Base-by-base conservation (phyloP, 139 green algal species). In the Chlorella vulgaris region DNA sequence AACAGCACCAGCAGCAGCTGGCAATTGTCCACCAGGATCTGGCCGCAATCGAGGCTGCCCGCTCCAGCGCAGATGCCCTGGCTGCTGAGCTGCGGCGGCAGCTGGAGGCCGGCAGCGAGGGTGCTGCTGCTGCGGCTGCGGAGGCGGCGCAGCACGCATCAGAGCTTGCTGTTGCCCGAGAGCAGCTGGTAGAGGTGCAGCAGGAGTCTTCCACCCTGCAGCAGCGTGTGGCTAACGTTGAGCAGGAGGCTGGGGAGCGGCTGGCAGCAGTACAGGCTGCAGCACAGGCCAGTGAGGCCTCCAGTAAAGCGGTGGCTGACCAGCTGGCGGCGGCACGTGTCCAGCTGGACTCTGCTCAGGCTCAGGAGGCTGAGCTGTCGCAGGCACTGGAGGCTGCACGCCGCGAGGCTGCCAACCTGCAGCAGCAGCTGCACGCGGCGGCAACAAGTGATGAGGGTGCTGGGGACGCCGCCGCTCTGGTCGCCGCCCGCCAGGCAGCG, bases 361-460 rank as follows among this genome's bases (percentile, higher is more conserved):
- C 7, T 4, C 42, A 28, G 40, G 38, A n/a, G 21, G 53, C 36
- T 10, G 62, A 82, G 76, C 36, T 82, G 76, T 6, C 22, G 35
- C 35, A 55, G 21, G 33, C 73, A 31, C 21, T 82, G 76, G n/a
- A 82, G 19, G 42, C 36, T 8, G 78, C 65, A 0, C 53, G n/a
- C 8, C 31, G 78, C n/a, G 66, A 78, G n/a, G 78, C 65, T 4
- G 67, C 55, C 29, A 70, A 47, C 36, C 74, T 80, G 38, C 74
- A 50, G 39, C 43, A 75, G 78, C 78, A 70, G 69, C 38, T 71
- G 63, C n/a, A 74, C 6, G 58, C 39, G 47, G 70, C 73, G 0
- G 73, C 51, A 2, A 31, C 36, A 22, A 51, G 79, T 42, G 29
- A 67, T 47, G 58, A 70, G 50, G 71, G 55, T 39, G 70, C 55